Conservation (phyloP, 768 basidiomycete genomes). For the Lentinula detonsa region DNA sequence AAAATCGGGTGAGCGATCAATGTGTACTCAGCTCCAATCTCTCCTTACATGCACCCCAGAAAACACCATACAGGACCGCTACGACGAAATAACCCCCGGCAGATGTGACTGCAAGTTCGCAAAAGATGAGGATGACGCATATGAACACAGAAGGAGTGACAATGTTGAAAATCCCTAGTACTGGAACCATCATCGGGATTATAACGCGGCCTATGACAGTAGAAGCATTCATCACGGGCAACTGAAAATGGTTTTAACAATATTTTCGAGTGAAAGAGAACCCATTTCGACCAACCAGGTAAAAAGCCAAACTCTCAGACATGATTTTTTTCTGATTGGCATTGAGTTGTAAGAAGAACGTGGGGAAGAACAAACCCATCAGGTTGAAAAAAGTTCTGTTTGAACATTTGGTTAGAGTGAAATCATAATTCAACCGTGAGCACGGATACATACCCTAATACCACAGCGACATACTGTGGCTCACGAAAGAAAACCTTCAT, state of each 20-base stretch:
- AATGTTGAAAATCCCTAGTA: slow-evolving; percentile 38
- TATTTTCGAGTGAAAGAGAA: background rate
- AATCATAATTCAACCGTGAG: too few relatives aligned
- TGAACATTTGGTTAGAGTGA: too few relatives aligned
- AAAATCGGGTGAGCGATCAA: background rate
- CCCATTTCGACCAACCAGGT: slow-evolving; percentile 21
- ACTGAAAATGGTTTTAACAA: slow-evolving; percentile 16
- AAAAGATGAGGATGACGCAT: slow-evolving; percentile 31
- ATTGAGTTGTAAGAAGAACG: slow-evolving; percentile 34
- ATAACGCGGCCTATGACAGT: slow-evolving; percentile 46
- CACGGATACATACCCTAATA: background rate
- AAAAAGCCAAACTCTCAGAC: slow-evolving; percentile 27
- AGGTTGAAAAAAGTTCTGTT: slow-evolving; percentile 7
- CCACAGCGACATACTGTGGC: background rate
- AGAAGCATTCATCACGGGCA: slow-evolving; percentile 49
- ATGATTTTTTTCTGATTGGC: slow-evolving; percentile 22
- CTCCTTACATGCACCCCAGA: slow-evolving; percentile 33
- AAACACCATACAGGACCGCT: slow-evolving; percentile 39
- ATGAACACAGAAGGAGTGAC: slow-evolving; percentile 26
- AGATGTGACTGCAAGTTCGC: slow-evolving; percentile 30
- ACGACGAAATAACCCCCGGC: slow-evolving; percentile 29
- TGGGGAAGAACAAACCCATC: slow-evolving; percentile 21
- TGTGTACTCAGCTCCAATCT: background rate
- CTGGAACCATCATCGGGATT: slow-evolving; percentile 34
- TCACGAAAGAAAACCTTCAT: slow-evolving; percentile 1